Base-by-base conservation (phyloP, 2,329 filamentous ascomycete species). In the Colletotrichum lentis region DNA sequence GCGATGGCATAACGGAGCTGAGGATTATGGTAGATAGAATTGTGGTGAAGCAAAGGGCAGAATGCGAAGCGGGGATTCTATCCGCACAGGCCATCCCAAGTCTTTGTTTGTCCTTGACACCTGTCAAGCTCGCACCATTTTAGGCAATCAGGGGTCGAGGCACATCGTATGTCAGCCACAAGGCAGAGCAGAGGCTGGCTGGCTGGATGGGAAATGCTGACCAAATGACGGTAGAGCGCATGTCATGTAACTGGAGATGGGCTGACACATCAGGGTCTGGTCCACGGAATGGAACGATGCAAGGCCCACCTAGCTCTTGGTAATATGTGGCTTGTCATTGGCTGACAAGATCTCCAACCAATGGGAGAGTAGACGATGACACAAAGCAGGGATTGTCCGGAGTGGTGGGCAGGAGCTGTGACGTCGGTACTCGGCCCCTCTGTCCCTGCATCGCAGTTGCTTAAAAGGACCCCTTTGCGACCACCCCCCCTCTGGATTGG, bases 341-440 rank as follows among this genome's bases (percentile, higher is more conserved):
- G 65, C 1, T 3, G 0, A 1, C 31, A 54, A 65, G 62, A 68
- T 68, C 65, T 68, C 24, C 27, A 41, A 43, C 65, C 65, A 68
- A 68, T 68, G 6, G 10, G 2, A 24, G 0, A 5, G 12, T 14
- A n/a, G 6, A 11, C 64, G 65, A 68, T 68, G 62, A 68, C 65
- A 55, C 31, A 24, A 27, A 11, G 39, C 65, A 65, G 49, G 62
- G 62, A 52, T 31, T 18, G 31, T 39, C 55, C 5, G 49, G 35
- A 24, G n/a, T 31, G 62, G n/a, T 22, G 44, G 35, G 20, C 55
- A 65, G 49, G 55, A 46, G 60, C 65, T 62, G 62, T 68, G 65
- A 68, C 65, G 65, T 68, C 55, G 62, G 65, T 59, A 60, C 31
- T 58, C 44, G 62, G 62, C 62, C 62, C 41, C 65, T 68, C 62